Conservation (phyloP, 2,329 filamentous ascomycete genomes). For the Epicoccum nigrum region DNA sequence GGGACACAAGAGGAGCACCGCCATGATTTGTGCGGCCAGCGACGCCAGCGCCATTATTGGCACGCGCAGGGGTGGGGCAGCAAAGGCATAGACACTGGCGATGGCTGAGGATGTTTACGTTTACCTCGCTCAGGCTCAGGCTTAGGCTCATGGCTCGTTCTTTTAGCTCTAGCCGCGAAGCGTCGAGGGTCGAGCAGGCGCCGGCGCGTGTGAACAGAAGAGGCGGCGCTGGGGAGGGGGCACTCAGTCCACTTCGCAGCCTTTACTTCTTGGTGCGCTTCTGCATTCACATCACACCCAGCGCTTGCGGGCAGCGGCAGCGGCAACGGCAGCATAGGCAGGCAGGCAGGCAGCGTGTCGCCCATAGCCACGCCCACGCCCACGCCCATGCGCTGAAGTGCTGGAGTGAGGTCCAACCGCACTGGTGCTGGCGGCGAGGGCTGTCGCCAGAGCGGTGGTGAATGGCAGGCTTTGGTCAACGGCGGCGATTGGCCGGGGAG, state of each 20-base stretch:
- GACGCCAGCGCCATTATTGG: constrained; percentile 6
- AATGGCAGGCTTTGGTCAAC: background rate
- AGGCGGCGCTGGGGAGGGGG: background rate
- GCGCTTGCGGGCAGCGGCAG: constrained; percentile 12
- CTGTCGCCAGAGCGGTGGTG: constrained; percentile 1
- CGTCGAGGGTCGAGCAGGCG: background rate
- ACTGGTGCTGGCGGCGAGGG: constrained; percentile 11
- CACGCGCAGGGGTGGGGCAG: background rate
- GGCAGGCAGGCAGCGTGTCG: no score
- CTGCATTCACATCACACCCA: background rate
- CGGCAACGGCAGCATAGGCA: no score
- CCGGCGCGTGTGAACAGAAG: constrained; percentile 2
- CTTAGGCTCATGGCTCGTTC: background rate
- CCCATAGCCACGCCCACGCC: constrained; percentile 5
- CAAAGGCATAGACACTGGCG: background rate
- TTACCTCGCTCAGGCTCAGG: background rate
- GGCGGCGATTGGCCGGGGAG: constrained; percentile 9
- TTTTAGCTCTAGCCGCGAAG: background rate
- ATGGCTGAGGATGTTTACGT: background rate
- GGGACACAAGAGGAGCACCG: constrained; percentile 3
- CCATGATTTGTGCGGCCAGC: constrained; percentile 7
- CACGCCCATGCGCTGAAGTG: background rate
- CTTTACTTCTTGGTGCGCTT: background rate
- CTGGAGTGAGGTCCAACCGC: background rate
- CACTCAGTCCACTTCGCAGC: background rate